Base-by-base conservation (phyloP, 495 filamentous ascomycete genomes). In the Thermochaetoides thermophila region DNA sequence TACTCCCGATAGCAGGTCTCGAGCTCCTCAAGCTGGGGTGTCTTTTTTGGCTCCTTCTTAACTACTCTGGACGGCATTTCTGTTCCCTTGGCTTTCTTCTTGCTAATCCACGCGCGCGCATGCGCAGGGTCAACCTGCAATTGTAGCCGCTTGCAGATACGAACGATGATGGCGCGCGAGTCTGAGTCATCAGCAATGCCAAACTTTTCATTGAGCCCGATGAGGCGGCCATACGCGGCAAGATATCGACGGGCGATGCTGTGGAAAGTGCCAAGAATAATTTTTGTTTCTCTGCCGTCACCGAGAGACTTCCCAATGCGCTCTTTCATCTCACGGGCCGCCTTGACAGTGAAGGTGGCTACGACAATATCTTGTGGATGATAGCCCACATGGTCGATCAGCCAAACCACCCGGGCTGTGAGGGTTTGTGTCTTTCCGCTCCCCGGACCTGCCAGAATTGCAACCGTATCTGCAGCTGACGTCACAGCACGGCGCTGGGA, bases 281-380 rank as follows among this genome's bases (percentile, higher is more conserved):
- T 57, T 42, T 75, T 79, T 28, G 67, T 75, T 55, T 87, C 83
- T 17, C 79, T 55, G 2, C 74, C 78, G 43, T 81, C 71, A 3
- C 84, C 84, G 13, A 96, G 64, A 9, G 89, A 63, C 38, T 71
- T 74, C 0, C 76, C 73, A 21, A 99, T 76, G 16, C 91, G 71
- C 46, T 83, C 73, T 39, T 83, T 83, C 91, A 99, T 99, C 57
- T 99, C 91, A 12, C 80, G 74, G 12, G 89, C 82, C 3, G 89
- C 89, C 54, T 96, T 99, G 52, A 93, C 82, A 3, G 91, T 99
- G 51, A 99, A 99, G 1, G 91, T 99, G 39, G 87, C 87, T 35
- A 93, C 91, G 27, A 99, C 76, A 50, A 99, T 73, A 64, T 96
- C 89, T 63, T 84, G 78, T 43, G 91, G 86, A 26, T 73, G 73